Percentiles rank a stretch among this genome's conserved stretches.
phyloP scores from a whole-genome alignment of 2,329 filamentous ascomycete genomes.

The Colletotrichum musae region DNA sequence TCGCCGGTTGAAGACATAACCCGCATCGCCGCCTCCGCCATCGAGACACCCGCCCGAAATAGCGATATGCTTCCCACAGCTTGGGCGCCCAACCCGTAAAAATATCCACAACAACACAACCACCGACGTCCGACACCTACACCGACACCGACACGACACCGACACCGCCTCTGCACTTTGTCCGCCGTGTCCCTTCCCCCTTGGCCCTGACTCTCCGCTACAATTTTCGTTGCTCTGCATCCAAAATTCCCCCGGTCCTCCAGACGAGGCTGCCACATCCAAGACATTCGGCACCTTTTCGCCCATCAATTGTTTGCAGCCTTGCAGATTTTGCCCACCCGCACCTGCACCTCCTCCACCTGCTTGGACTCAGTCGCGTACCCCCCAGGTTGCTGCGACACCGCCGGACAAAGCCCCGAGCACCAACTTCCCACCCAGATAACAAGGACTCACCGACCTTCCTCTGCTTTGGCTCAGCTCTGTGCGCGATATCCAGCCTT shows the following conservation, averaged over 20 bases:
- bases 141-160: slow-evolving; percentile 23
- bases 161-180: slow-evolving; percentile 35
- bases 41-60: not conserved
- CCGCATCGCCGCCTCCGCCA: not conserved
- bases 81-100: slow-evolving; percentile 34
- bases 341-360: not conserved
- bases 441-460: not conserved
- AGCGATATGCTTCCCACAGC: slow-evolving; percentile 24
- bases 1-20: not conserved
- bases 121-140: not conserved
- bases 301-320: slow-evolving; percentile 22
- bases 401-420: slow-evolving; percentile 26
- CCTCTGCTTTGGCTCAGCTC: not conserved
- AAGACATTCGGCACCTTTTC: slow-evolving; percentile 4
- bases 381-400: slow-evolving; percentile 35
- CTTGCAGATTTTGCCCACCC: slow-evolving; percentile 27
- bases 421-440: slow-evolving; percentile 9
- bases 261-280: slow-evolving; percentile 29
- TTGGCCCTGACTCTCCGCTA: slow-evolving; percentile 24
- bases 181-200: slow-evolving; percentile 23
- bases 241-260: slow-evolving; percentile 27
- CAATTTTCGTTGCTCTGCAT: slow-evolving; percentile 9
- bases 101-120: not conserved
- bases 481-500: not conserved
- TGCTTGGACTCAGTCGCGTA: slow-evolving; percentile 21